Base-by-base conservation (phyloP, 2,329 filamentous ascomycete genomes). In the Nemania serpens region DNA sequence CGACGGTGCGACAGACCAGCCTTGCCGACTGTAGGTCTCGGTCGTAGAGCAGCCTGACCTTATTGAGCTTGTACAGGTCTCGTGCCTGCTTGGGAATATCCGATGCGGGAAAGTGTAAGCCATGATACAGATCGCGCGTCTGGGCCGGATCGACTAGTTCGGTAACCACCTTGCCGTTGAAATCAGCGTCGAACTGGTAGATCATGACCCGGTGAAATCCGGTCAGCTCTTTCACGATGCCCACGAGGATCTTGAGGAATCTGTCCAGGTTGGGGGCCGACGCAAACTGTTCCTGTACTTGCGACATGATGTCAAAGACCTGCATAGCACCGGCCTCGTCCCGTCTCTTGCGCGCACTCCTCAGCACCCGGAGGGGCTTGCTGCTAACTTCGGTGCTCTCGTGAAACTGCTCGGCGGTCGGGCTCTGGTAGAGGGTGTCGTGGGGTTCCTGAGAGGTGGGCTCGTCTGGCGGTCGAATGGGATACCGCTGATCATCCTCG, bases 181-280 rank as follows among this genome's bases (percentile, higher is more conserved):
- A 95, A 1, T 82, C 76, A 4, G 87, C 81, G 73, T 97, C 93
- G 65, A 97, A 97, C 73, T 96, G 91, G 70, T 96, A 97, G 1
- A 97, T 84, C 91, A 97, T 93, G 49, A 96, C 91, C 12, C 93
- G 89, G 71, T 96, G 93, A 66, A 97, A 97, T 0, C 93, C 92
- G 0, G 92, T 96, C 50, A 97, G 74, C 70, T 97, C 93, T 71
- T 96, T 96, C 36, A 96, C 86, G 7, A 97, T 89, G 0, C 92
- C 92, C 0, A 94, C 90, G 2, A 95, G 76, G 5, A 93, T 88
- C 69, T 95, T 94, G 39, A 96, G 78, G 61, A 97, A 91, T 1
- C 75, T 81, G 1, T 92, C 87, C 0, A 96, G 78, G 61, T 83
- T 88, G 0, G 86, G 81, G 1, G 92, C 91, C 25, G 86, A 84